Percentiles rank a stretch among this genome's conserved stretches.
Evolutionary conservation across 306 rosid species (phyloP).

Genomic region (Vicia sativa): DNA sequence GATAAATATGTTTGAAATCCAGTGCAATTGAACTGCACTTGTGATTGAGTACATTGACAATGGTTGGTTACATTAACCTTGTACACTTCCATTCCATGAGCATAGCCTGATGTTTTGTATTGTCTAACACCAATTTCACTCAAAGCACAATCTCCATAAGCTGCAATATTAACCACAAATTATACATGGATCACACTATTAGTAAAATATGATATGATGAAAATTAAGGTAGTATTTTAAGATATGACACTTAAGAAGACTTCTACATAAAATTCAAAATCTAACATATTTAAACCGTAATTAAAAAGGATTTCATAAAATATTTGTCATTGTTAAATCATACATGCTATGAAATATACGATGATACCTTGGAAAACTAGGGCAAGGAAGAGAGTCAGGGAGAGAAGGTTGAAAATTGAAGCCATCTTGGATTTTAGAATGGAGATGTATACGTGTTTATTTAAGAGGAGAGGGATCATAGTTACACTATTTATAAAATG

Average conservation of each 20-base stretch:
- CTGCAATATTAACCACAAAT: too few relatives aligned
- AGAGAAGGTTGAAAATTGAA: slow-evolving; percentile 5
- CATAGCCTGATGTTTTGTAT: not conserved
- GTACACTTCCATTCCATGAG: not conserved
- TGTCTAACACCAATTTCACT: not conserved
- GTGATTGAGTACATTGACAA: slow-evolving; percentile 10
- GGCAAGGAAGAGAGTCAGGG: slow-evolving; percentile 4
- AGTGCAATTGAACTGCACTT: slow-evolving; percentile 20
- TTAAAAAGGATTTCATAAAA: too few relatives aligned
- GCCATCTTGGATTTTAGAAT: slow-evolving; percentile 6
- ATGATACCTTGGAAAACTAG: slow-evolving; percentile 9
- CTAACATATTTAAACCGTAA: too few relatives aligned
- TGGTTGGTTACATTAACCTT: slow-evolving; percentile 19
- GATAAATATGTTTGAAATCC: slow-evolving; percentile 2
- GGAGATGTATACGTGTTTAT: not conserved
- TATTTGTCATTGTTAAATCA: too few relatives aligned
- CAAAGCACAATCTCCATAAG: not conserved
- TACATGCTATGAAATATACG: not conserved
- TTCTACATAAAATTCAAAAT: too few relatives aligned
- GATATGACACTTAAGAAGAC: too few relatives aligned
- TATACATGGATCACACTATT: too few relatives aligned
- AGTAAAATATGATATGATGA: too few relatives aligned
- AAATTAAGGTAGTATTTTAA: too few relatives aligned
- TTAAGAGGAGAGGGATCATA: not conserved
- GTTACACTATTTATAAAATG: not conserved